Conservation (phyloP, 345 rosid genomes). For the Dimocarpus longan region DNA sequence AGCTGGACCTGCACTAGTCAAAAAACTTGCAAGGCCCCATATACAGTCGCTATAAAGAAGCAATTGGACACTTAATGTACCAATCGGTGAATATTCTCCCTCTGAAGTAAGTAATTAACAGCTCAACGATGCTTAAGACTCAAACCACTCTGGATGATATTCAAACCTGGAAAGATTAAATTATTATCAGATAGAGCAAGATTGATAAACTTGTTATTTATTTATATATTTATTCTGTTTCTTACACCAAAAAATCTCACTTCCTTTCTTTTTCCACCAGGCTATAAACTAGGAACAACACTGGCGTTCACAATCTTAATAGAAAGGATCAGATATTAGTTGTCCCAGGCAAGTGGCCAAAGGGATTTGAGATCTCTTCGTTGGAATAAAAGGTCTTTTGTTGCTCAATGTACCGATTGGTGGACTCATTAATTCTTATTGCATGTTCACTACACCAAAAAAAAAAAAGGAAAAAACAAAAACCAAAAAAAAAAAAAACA, state of each 20-base stretch:
- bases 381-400: neutral
- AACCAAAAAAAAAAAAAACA: too few relatives aligned
- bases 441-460: neutral
- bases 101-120: neutral
- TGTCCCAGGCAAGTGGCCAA: neutral
- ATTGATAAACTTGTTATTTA: neutral
- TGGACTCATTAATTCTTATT: neutral
- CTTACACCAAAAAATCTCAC: neutral
- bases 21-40: neutral
- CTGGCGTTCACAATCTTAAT: neutral
- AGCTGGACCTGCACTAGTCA: neutral
- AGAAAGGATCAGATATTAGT: neutral
- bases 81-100: neutral
- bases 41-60: neutral
- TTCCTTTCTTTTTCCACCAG: neutral
- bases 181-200: neutral
- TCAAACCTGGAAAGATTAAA: neutral
- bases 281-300: neutral
- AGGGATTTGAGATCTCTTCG: neutral
- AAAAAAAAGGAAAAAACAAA: too few relatives aligned
- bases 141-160: neutral
- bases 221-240: neutral
- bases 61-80: neutral
- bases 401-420: neutral
- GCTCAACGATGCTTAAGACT: neutral